Percentiles rank a stretch among this genome's conserved stretches.
phyloP scores from a whole-genome alignment of 2,329 filamentous ascomycete genomes.

The Phyllachora maydis region DNA sequence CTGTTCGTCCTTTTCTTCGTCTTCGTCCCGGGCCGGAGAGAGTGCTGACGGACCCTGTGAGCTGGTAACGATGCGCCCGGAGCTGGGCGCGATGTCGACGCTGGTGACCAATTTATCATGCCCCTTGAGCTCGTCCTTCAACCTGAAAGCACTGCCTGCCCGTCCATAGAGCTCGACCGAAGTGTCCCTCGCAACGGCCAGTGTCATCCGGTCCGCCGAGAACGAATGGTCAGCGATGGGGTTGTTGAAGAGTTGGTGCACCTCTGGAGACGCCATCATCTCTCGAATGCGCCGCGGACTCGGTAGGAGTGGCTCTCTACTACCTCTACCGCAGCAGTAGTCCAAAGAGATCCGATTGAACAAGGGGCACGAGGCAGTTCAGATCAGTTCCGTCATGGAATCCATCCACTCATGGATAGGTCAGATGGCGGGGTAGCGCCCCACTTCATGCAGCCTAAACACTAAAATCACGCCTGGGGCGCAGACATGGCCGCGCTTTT shows the following conservation, averaged over 20 bases:
- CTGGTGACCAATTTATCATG: slow-evolving; percentile 96
- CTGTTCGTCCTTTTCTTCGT: slow-evolving; percentile 2
- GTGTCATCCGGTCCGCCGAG: slow-evolving; percentile 70
- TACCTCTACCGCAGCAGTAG: too few relatives aligned
- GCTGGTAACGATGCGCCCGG: slow-evolving; percentile 89
- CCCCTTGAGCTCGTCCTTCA: slow-evolving; percentile 84
- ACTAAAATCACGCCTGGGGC: too few relatives aligned
- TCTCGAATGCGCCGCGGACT: slow-evolving; percentile 3
- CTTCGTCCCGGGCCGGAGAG: slow-evolving; percentile 1
- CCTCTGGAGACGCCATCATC: slow-evolving; percentile 67
- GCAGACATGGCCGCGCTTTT: too few relatives aligned
- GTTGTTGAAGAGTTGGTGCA: slow-evolving; percentile 91
- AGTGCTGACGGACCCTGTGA: slow-evolving; percentile 61
- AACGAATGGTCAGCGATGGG: slow-evolving; percentile 97
- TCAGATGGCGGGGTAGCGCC: too few relatives aligned
- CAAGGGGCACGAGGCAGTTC: not conserved
- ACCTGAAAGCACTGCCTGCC: slow-evolving; percentile 52
- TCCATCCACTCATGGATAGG: too few relatives aligned
- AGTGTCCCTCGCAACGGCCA: slow-evolving; percentile 82
- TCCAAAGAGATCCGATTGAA: too few relatives aligned
- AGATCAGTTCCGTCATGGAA: too few relatives aligned
- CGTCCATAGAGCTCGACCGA: slow-evolving; percentile 72
- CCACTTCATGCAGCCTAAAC: too few relatives aligned
- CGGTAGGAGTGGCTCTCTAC: slow-evolving; percentile 98
- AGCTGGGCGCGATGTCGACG: slow-evolving; percentile 82